Conservation (phyloP, 768 basidiomycete genomes). For the Favolaschia claudopus region DNA sequence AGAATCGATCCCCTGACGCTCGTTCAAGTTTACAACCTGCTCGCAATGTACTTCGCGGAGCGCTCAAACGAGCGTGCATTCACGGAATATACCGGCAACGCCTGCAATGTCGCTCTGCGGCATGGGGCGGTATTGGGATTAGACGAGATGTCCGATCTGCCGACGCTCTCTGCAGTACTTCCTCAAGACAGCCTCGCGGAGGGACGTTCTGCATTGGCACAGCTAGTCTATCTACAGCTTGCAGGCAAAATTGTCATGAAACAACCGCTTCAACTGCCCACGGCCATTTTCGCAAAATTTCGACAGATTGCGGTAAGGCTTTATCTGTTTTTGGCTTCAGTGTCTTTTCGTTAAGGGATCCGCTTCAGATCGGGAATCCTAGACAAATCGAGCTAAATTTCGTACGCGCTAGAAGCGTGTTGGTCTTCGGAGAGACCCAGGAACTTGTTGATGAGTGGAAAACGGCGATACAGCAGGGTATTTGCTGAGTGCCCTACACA, state of each 20-base stretch:
- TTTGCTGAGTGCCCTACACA: too few relatives aligned
- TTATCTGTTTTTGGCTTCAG: not conserved
- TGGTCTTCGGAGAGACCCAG: not conserved
- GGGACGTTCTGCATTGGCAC: constrained; percentile 4
- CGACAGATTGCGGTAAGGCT: not conserved
- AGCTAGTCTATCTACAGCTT: constrained; percentile 11
- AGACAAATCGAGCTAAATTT: constrained; percentile 10
- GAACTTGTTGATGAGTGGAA: constrained; percentile 5
- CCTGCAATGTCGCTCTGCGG: not conserved
- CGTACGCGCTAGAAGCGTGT: not conserved
- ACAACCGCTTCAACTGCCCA: not conserved
- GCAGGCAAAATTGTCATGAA: not conserved
- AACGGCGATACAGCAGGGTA: too few relatives aligned
- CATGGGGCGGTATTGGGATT: not conserved
- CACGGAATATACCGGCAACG: constrained; percentile 9
- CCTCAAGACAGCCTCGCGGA: not conserved
- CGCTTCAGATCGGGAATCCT: not conserved
- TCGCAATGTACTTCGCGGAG: not conserved
- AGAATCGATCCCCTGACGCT: constrained; percentile 1
- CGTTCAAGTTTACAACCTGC: constrained; percentile 9
- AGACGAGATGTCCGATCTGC: not conserved
- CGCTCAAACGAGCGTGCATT: not conserved
- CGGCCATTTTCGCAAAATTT: constrained; percentile 5
- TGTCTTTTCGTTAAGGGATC: not conserved
- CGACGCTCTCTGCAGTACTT: not conserved